Conservation (phyloP, 306 rosid genomes). For the Acmispon strigosus region DNA sequence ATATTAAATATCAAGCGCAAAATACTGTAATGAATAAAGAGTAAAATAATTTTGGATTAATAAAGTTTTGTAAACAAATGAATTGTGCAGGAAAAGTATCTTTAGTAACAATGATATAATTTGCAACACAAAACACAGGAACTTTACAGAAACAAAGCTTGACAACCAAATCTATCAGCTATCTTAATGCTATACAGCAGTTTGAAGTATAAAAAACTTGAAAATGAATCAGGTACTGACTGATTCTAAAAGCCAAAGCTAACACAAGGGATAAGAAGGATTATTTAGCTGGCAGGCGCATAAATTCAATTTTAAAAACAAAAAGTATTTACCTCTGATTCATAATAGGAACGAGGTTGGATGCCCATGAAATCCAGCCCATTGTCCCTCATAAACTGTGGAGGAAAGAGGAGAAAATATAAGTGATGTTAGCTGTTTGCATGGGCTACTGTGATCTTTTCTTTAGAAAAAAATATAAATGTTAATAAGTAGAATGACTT, state of each 20-base stretch:
- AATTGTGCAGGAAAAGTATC: conserved; percentile 4
- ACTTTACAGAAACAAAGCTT: background rate
- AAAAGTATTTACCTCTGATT: conserved; percentile 41
- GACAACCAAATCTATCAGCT: conserved; percentile 8
- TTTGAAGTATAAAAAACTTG: background rate
- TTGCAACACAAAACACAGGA: background rate
- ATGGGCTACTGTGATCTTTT: background rate
- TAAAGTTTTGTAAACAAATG: background rate
- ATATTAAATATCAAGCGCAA: no score
- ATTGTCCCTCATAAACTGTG: conserved; percentile 40
- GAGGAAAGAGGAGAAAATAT: background rate
- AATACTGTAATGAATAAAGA: background rate
- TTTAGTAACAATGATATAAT: background rate
- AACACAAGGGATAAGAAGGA: background rate
- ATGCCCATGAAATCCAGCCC: conserved; percentile 34
- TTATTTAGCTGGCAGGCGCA: background rate
- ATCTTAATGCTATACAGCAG: background rate
- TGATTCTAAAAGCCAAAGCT: background rate
- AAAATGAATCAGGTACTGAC: background rate
- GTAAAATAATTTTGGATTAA: background rate
- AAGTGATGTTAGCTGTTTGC: background rate
- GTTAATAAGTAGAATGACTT: conserved; percentile 1
- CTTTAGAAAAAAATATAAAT: background rate
- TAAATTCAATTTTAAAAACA: conserved; percentile 6
- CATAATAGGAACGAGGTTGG: conserved; percentile 40